A percentile compares a stretch with the other conserved stretches of the same genome.
These are phyloP conservation scores for Schizosaccharomyces cryophilus DNA, from an alignment of 805 yeast species.

Conservation along the genomic window DNA sequence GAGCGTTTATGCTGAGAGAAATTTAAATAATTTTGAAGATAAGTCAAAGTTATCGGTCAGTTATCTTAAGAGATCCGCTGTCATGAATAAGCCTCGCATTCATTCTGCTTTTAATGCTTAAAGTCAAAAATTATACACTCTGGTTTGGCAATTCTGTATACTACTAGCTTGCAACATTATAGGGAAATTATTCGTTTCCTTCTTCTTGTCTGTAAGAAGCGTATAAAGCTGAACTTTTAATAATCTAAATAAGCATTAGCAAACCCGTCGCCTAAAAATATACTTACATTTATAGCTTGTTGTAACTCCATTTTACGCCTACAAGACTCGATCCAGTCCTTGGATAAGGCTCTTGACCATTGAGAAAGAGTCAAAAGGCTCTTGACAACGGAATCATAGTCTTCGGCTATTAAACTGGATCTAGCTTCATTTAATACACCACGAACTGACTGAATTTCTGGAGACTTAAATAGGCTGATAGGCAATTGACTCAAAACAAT, in stretches of 20 bases:
- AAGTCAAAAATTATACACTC: too few species aligned
- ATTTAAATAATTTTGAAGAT: too few species aligned
- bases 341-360: constrained; percentile 72
- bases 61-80: too few species aligned
- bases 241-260: neutral
- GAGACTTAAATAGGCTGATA: neutral
- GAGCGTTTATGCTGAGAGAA: too few species aligned
- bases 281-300: constrained; percentile 7
- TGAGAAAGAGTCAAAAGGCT: neutral
- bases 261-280: neutral
- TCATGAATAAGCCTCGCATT: too few species aligned
- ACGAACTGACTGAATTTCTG: neutral
- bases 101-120: too few species aligned
- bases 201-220: neutral
- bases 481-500: neutral
- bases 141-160: too few species aligned
- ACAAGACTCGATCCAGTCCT: constrained; percentile 76
- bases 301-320: constrained; percentile 76
- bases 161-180: neutral
- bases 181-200: neutral
- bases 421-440: neutral
- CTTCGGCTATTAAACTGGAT: neutral
- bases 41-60: too few species aligned
- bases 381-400: neutral
- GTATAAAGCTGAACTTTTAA: neutral